Base-by-base conservation (phyloP, 2,329 filamentous ascomycete genomes). In the Ambrosiella beaveri region DNA sequence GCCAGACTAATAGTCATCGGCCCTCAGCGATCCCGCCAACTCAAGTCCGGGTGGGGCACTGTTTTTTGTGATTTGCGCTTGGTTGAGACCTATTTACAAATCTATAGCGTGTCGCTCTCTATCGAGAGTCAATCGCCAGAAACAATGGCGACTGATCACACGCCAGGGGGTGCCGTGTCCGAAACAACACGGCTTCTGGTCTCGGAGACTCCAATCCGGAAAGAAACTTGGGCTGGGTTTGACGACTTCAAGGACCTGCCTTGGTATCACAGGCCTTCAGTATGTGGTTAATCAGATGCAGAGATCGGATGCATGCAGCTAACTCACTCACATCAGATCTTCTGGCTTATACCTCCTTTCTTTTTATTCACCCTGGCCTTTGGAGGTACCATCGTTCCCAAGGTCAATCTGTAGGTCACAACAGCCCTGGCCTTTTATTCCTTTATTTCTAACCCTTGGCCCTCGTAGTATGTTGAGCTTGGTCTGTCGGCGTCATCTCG, bases 301-400 rank as follows among this genome's bases (percentile, higher is more conserved):
- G 12, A 12, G 11, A 47, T 51, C 47, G 8, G 8, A 7, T 51
- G 8, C 35, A n/a, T 11, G 19, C 8, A 51, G 12, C 27, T 36
- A 51, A 51, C 27, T 12, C 7, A 50, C 6, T 8, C 45, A 39
- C 36, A 4, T 37, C 61, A 87, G 86, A 80, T 94, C 56, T 87
- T 77, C 69, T 97, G 89, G 87, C 75, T 97, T 3, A 69, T 97
- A 7, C 80, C 79, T 0, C 86, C 89, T 0, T 93, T 90, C 69
- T 75, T 86, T 58, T 70, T 95, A 50, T 91, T 88, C 66, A 88
- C 88, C 0, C 73, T 94, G 57, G 89, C 90, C 0, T 91, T 93
- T 68, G 93, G 91, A 38, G 88, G 88, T 59, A 79, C 87, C 6
- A 74, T 93, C 7, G 87, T 96, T 7, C 90, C 91, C 8, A 93